Base-by-base conservation (phyloP, 176 grass and related monocot genomes). In the Lolium multiflorum region DNA sequence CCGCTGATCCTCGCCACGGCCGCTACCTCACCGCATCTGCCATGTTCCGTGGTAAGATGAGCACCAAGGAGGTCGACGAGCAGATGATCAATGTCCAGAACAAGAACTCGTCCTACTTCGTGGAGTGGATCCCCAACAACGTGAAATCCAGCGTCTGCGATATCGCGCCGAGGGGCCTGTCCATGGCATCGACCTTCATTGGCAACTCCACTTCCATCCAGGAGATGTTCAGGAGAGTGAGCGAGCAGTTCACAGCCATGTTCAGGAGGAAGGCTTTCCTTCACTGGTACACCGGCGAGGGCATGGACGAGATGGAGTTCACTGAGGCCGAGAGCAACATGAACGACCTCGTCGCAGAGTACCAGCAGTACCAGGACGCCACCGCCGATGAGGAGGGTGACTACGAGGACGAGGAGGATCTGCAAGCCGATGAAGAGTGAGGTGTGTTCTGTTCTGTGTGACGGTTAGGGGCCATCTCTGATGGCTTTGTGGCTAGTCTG, bases 261-360 rank as follows among this genome's bases (percentile, higher is more conserved):
- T 98, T 95, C 84, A 87, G 93, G 88, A 71, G 95, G 74, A 98
- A 98, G 95, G 95, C 95, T 18, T 97, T 94, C 85, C 77, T 97
- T 35, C 92, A 97, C 81, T 97, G 95, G 95, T 97, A 97, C 87
- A 97, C 95, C 0, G 95, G 94, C 4, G 95, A 97, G 78, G 95
- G 95, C 14, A 97, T 97, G 95, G 95, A 97, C 67, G 92, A 97
- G 89, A 97, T 97, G 92, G 95, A 94, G 61, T 95, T 95, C 81
- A 95, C 88, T 1, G 90, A 95, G 83, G 93, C 93, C 0, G 93
- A 95, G 88, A 95, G 93, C 85, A 95, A 95, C 85, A 95, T 95
- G 90, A 91, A 91, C 17, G 90, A 91, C 78, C 86, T 91, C 18
- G 90, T 91, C 17, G 86, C 90, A 0, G 90, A 91, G 86, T 91